Evolutionary conservation across 75 land plant species (phyloP).

Genomic region (Sequoiadendron giganteum): DNA sequence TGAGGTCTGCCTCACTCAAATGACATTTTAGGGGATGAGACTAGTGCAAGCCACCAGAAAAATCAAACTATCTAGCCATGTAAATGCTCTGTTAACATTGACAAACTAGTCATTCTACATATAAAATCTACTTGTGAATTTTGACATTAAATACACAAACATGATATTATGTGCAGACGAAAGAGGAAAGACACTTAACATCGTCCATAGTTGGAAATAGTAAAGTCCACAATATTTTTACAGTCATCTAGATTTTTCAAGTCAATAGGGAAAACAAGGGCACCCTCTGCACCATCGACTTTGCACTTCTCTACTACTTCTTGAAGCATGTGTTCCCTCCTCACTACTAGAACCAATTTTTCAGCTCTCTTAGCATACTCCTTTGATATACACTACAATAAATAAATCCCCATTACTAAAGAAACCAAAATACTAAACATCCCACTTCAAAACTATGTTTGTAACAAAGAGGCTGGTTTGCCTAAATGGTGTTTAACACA

Average conservation of each 20-base stretch:
- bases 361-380: conserved; percentile 39
- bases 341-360: conserved; percentile 33
- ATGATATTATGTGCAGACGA: not conserved
- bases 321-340: conserved; percentile 18
- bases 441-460: not conserved
- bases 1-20: not conserved
- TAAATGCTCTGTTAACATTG: not conserved
- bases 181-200: conserved; percentile 3
- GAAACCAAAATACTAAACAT: not conserved
- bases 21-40: not conserved
- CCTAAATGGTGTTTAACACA: not conserved
- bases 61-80: not conserved
- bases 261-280: conserved; percentile 19
- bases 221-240: conserved; percentile 24
- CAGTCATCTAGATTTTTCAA: conserved; percentile 20
- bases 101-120: not conserved
- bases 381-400: conserved; percentile 26
- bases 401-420: not conserved
- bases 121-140: not conserved
- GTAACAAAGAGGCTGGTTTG: not conserved
- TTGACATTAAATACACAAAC: not conserved
- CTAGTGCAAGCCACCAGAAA: not conserved
- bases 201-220: conserved; percentile 27
- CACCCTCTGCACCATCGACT: conserved; percentile 27
- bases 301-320: conserved; percentile 30